Evolutionary conservation across 257 asterid species (phyloP).

Genomic region (Solanum clarkiae): DNA sequence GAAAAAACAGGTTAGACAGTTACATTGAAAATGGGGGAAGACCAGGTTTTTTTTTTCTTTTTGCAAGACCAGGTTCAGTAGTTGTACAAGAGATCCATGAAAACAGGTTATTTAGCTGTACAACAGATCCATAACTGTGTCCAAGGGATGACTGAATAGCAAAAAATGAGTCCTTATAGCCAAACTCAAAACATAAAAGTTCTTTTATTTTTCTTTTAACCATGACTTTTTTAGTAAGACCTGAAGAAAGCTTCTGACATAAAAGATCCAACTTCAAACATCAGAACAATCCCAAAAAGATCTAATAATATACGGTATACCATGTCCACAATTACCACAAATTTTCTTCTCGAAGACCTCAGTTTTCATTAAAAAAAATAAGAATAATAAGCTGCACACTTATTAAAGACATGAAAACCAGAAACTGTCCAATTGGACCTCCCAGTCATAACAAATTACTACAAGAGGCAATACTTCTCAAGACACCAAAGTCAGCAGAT

Average conservation of each 20-base stretch:
- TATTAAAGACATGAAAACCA: not conserved
- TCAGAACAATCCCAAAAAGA: not conserved
- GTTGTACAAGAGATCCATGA: not conserved
- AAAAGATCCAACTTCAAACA: not conserved
- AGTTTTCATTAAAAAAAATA: not conserved
- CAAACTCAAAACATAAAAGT: not conserved
- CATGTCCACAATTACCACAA: not conserved
- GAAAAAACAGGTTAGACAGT: not conserved
- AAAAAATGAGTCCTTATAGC: not conserved
- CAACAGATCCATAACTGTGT: not conserved
- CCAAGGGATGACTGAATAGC: not conserved
- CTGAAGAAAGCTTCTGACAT: not conserved
- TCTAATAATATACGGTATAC: not conserved
- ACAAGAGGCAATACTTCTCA: not conserved
- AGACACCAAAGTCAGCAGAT: not conserved
- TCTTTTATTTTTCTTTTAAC: not conserved
- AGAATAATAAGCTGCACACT: not conserved
- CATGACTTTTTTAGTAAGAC: not conserved
- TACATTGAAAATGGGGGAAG: not conserved
- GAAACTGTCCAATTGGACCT: not conserved
- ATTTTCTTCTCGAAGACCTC: not conserved
- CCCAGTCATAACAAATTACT: not conserved
- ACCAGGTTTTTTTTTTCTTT: not conserved
- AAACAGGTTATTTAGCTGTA: not conserved
- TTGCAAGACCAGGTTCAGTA: not conserved